phyloP scores from a whole-genome alignment of 495 filamentous ascomycete genomes.

The Hyaloscypha hepaticicola region DNA sequence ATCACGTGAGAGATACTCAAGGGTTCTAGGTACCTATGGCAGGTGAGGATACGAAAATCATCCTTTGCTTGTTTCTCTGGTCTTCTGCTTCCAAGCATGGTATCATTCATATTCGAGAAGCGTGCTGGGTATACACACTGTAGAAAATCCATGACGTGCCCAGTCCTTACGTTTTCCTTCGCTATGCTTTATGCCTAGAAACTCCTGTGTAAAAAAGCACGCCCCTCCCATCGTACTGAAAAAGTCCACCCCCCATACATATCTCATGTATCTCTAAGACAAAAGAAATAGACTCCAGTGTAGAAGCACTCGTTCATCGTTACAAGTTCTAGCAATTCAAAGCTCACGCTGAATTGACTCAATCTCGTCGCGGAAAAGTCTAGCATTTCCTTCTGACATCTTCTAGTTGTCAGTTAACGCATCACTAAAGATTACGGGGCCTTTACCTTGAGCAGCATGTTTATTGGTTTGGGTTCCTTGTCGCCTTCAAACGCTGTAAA shows the following conservation, averaged over 20 bases:
- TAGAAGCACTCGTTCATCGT: neutral
- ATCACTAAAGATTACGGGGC: neutral
- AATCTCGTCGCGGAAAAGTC: constrained; percentile 31
- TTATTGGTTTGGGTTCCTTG: constrained; percentile 50
- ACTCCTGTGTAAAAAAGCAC: constrained; percentile 25
- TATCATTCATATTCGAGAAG: neutral
- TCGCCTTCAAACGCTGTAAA: constrained; percentile 58
- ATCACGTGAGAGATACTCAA: constrained; percentile 7
- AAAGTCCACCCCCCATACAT: neutral
- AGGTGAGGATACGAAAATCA: neutral
- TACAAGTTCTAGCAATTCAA: neutral
- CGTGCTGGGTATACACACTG: neutral
- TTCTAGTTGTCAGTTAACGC: constrained; percentile 15
- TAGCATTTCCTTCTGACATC: constrained; percentile 32
- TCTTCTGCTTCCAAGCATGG: neutral
- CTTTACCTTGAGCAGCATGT: constrained; percentile 71
- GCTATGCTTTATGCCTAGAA: constrained; percentile 27
- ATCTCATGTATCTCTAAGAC: constrained; percentile 4
- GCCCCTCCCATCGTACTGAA: constrained; percentile 2
- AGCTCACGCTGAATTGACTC: constrained; percentile 32
- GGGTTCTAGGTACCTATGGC: too few species aligned
- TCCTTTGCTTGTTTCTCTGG: neutral
- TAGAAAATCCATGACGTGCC: constrained; percentile 9
- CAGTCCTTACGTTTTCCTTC: constrained; percentile 17
- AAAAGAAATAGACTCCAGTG: neutral